Base-by-base conservation (phyloP, 179 eudicot species). In the Drosera spatulata region DNA sequence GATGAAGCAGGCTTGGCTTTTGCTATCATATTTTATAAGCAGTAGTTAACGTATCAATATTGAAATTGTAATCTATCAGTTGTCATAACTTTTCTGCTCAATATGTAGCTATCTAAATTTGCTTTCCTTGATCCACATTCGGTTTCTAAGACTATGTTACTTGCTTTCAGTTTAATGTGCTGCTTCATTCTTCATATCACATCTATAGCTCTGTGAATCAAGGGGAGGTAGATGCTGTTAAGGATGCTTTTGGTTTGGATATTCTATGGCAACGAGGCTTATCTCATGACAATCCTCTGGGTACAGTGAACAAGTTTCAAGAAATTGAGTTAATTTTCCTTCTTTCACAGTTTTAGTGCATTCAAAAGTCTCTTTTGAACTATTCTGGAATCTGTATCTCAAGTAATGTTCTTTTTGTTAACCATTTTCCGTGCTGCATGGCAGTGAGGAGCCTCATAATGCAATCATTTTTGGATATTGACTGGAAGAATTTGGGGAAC, bases 261-360 rank as follows among this genome's bases (percentile, higher is more conserved):
- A 75, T 94, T 56, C 70, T 94, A 68, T 94, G 97, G 97, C 88
- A 89, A 63, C 83, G 96, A 51, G 97, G 99, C 57, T 85, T 93
- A 59, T 78, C 67, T 71, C 99, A 93, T 67, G 93, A 86, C 75
- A 93, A 93, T 69, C 99, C 99, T 62, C 85, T 74, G 56, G 99
- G 99, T 86, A 74, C 43, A 41, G 44, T 37, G 58, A 7, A 42
- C 7, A 50, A 50, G 13, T 50, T 50, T 7, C n/a, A 50, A 10
- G 13, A 8, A 8, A 7, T 11, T 5, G n/a, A 50, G 53, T 50
- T 50, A 11, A 1, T 8, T 50, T 50, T 50, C 1, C 33, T 0
- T 22, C 33, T 22, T 22, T 22, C 33, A 22, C 33, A 22, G 33
- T n/a, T 22, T 1, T 22, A 1, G 33, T 22, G 33, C 33, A 22